Base-by-base conservation (phyloP, 352 stramenopile species). In the Phytopythium delawarense region DNA sequence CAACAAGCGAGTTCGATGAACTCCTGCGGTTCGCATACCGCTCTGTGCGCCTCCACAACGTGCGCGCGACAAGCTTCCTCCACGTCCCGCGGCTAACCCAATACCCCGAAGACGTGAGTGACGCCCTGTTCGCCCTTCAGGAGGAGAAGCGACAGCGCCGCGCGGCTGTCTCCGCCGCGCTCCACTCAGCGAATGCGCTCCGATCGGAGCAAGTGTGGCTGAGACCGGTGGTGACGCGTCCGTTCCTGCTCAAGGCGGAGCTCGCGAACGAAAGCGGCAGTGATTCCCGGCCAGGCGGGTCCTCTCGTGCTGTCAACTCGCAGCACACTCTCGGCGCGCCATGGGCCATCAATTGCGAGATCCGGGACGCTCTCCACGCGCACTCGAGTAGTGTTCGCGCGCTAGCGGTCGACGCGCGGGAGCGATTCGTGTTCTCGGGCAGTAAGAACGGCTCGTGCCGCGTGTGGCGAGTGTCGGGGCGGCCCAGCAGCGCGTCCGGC, bases 401-500 rank as follows among this genome's bases (percentile, higher is more conserved):
- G 7, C 65, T 90, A 4, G 75, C 63, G 45, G 78, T 91, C 28
- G 81, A 91, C 34, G 44, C 63, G 8, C 68, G 87, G n/a, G 79
- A 92, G 65, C 71, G 87, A 13, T 34, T 92, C 21, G 59, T 87
- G 9, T 64, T 91, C 50, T 86, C 84, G 1, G 84, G 78, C n/a
- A 91, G 78, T 51, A 88, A 87, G 48, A 84, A 86, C 23, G 81
- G 81, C n/a, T 86, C 79, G 2, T 91, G 84, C 50, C 78, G 84
- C 7, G 76, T 77, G 9, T 92, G 84, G 84, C 66, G 81, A n/a
- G 71, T 92, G 12, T 68, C 77, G 7, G 74, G 61, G 18, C 81
- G 88, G 34, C 83, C 83, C 1, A 72, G 59, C 20, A 39, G 66
- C 15, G 40, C 71, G 1, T 58, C 64, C 6, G 62, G 64, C 2